These are phyloP conservation scores for Pugionium cornutum DNA, from an alignment of 345 rosid species.

Conservation along the genomic window DNA sequence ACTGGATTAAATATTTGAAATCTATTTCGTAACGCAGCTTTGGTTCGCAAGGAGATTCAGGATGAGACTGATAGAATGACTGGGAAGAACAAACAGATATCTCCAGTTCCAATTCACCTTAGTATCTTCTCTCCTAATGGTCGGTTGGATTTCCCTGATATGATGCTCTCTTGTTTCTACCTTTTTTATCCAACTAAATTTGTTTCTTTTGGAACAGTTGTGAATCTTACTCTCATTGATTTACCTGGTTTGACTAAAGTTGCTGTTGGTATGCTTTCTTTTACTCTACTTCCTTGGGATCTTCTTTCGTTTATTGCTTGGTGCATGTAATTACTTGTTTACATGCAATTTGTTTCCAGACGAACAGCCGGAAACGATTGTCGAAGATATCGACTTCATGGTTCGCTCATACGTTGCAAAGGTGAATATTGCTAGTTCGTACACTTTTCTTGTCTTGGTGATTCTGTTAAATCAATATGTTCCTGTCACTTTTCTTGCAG, in stretches of 20 bases:
- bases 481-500: not conserved
- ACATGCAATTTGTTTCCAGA: constrained; percentile 47
- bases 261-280: constrained; percentile 67
- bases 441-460: constrained; percentile 10
- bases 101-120: constrained; percentile 90
- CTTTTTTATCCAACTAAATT: constrained; percentile 2
- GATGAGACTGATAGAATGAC: constrained; percentile 92
- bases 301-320: not conserved
- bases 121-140: constrained; percentile 90
- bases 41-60: constrained; percentile 82
- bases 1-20: not conserved
- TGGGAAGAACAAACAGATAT: constrained; percentile 81
- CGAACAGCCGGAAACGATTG: constrained; percentile 89
- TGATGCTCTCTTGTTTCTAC: not conserved
- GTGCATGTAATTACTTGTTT: not conserved
- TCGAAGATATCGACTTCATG: constrained; percentile 78
- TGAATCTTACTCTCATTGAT: constrained; percentile 82
- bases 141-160: constrained; percentile 4
- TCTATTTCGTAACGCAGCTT: constrained; percentile 42
- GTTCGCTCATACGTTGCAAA: constrained; percentile 81
- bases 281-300: not conserved
- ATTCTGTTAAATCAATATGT: not conserved
- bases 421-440: constrained; percentile 46
- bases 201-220: constrained; percentile 55
- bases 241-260: constrained; percentile 45